These are phyloP conservation scores for Themeda triandra DNA, from an alignment of 176 grass and related monocot species.

Conservation along the genomic window DNA sequence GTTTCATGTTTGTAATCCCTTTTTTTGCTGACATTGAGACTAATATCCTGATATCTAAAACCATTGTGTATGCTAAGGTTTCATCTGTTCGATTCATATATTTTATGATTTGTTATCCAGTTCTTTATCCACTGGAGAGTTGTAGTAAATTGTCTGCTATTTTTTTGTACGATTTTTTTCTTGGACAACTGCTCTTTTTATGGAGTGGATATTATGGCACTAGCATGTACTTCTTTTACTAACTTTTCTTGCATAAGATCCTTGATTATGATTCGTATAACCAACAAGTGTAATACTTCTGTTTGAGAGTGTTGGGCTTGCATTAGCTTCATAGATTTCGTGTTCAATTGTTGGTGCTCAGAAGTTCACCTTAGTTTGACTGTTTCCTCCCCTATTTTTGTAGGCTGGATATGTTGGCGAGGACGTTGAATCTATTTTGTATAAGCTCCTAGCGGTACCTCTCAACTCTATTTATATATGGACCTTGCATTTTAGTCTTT, in stretches of 20 bases:
- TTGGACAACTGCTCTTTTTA: background rate
- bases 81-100: background rate
- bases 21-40: background rate
- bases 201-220: background rate
- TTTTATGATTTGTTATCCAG: background rate
- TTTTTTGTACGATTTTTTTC: background rate
- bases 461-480: background rate
- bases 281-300: background rate
- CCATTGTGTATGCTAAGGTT: background rate
- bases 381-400: background rate
- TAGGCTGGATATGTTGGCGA: slow-evolving; percentile 84
- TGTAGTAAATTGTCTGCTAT: background rate
- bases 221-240: background rate
- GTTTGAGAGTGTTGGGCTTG: slow-evolving; percentile 2
- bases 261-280: background rate
- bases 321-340: background rate
- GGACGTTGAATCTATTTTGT: slow-evolving; percentile 70
- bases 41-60: background rate
- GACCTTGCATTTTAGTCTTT: background rate
- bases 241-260: background rate
- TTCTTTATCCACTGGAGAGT: background rate
- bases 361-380: slow-evolving; percentile 1
- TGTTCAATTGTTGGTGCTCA: background rate
- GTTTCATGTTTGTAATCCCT: background rate
- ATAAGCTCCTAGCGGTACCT: slow-evolving; percentile 67